A percentile compares a stretch with the other conserved stretches of the same genome.
phyloP scores from a whole-genome alignment of 2,329 filamentous ascomycete genomes.

The Pestalotiopsis sp. region DNA sequence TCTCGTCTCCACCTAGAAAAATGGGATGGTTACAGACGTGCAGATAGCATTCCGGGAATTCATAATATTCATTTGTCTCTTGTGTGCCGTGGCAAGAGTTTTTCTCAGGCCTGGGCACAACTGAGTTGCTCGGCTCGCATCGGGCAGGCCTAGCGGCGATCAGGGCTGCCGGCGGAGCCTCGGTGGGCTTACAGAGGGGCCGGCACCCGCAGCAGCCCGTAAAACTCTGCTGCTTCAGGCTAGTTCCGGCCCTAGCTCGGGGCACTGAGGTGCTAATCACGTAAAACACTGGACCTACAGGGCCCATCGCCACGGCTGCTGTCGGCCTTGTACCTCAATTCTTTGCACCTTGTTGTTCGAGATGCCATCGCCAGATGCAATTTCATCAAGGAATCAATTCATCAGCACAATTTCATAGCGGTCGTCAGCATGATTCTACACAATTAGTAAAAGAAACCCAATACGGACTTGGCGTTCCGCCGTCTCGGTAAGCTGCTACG shows the following conservation, averaged over 20 bases:
- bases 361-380: neutral
- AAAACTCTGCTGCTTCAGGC: neutral
- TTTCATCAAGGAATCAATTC: neutral
- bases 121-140: slow-evolving; percentile 1
- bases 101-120: neutral
- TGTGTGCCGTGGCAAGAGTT: neutral
- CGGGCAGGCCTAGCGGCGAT: neutral
- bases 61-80: slow-evolving; percentile 11
- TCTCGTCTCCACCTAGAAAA: slow-evolving; percentile 1
- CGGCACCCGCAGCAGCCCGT: neutral
- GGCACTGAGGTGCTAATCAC: slow-evolving; percentile 1
- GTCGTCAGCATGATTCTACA: neutral
- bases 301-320: neutral
- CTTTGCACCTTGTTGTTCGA: neutral
- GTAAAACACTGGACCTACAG: slow-evolving; percentile 9
- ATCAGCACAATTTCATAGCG: neutral
- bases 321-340: neutral
- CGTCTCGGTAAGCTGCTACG: slow-evolving; percentile 1
- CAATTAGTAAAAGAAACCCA: neutral
- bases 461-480: neutral
- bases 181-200: neutral
- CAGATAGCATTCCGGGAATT: neutral
- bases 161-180: neutral
- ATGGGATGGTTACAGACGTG: neutral
- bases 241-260: neutral